Base-by-base conservation (phyloP, 176 grass and related monocot species). In the Elaeis guineensis region DNA sequence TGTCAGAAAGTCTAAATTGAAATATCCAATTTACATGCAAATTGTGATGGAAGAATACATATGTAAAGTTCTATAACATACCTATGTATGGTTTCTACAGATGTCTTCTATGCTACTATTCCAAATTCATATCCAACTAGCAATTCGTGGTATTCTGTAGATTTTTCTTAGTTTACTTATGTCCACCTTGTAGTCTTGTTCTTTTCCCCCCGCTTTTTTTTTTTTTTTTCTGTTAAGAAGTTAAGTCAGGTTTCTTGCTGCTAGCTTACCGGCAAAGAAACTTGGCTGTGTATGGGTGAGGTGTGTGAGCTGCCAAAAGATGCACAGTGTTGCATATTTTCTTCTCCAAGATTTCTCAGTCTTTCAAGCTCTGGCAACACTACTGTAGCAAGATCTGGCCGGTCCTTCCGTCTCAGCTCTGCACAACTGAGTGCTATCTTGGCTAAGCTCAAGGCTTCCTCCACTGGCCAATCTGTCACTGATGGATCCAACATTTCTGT, bases 361-460 rank as follows among this genome's bases (percentile, higher is more conserved):
- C 73, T 71, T 6, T 72, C 29, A 14, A 82, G 66, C 67, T 72
- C 73, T n/a, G 72, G 79, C 66, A 82, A 55, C 51, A 82, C 26
- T 2, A 72, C 55, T 14, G 25, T 71, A 2, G 53, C 79, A 16
- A 82, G 64, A 39, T 82, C 79, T 6, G 79, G 79, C 25, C 79
- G 52, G 51, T 82, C 79, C 7, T 67, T 77, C 52, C 72, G 56
- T 23, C 72, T 71, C 7, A 82, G 59, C 73, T 82, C 79, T 1
- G 61, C 51, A 20, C 79, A 82, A 52, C 51, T 60, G 39, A 82
- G 57, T 2, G 79, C 61, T 3, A 82, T 6, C 64, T 22, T 59
- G 17, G 73, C 79, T 7, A 82, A 58, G 19, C 11, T 5, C n/a
- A 65, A 52, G 6, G 73, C 28, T 15, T 77, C 73, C 67, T 82